phyloP scores from a whole-genome alignment of 129 eudicot genomes.

The Dittrichia graveolens region DNA sequence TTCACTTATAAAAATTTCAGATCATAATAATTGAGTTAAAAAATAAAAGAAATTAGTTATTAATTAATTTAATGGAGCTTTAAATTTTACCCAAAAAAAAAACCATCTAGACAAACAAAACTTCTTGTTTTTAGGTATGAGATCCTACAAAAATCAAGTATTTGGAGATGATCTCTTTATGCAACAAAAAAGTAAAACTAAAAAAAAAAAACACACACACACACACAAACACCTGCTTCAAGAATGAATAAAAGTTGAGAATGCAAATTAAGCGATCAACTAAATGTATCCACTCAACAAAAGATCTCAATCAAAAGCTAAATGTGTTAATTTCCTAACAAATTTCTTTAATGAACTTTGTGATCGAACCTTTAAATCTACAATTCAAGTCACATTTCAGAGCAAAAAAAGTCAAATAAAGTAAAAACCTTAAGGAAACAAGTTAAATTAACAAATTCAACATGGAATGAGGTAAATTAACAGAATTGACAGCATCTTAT shows the following conservation, averaged over 20 bases:
- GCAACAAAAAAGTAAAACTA: not conserved
- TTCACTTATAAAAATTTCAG: conserved; percentile 3
- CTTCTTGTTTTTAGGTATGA: not conserved
- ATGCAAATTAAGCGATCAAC: too few species aligned
- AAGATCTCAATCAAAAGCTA: too few species aligned
- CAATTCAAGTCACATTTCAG: not conserved
- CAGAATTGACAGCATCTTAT: not conserved
- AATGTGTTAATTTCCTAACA: not conserved
- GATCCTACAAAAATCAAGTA: not conserved
- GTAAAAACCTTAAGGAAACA: not conserved
- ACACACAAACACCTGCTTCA: too few species aligned
- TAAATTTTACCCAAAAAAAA: not conserved
- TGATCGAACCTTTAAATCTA: not conserved
- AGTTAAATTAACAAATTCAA: not conserved
- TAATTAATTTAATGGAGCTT: too few species aligned
- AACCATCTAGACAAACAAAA: not conserved
- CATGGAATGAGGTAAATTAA: not conserved
- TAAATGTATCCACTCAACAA: not conserved
- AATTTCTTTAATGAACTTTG: not conserved
- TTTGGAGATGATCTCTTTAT: not conserved
- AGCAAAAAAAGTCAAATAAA: not conserved
- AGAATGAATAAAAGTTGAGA: too few species aligned
- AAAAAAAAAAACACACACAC: not conserved
- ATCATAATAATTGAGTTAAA: not conserved
- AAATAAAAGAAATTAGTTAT: not conserved